These are phyloP conservation scores for Salix koriyanagi DNA, from an alignment of 345 rosid genomes.

Conservation along the genomic window DNA sequence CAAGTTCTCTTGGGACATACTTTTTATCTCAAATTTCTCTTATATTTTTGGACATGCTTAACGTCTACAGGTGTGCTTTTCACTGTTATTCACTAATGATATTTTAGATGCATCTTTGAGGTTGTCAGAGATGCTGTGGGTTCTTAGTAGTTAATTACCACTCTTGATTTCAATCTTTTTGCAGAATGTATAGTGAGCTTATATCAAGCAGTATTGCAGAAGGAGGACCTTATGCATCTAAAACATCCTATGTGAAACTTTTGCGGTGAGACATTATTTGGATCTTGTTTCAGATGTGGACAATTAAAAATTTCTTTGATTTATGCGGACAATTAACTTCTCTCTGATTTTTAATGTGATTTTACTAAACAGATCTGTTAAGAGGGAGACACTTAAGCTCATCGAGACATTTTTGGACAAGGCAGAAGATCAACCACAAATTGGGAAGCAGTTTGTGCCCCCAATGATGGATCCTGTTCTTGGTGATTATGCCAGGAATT, in stretches of 20 bases:
- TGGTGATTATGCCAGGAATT: conserved; percentile 93
- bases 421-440: conserved; percentile 97
- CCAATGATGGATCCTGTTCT: conserved; percentile 99
- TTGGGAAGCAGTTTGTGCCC: conserved; percentile 97
- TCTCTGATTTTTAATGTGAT: conserved; percentile 6
- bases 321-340: background rate
- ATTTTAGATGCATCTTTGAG: background rate
- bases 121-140: background rate
- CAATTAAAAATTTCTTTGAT: background rate
- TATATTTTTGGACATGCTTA: conserved; percentile 97
- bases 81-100: background rate
- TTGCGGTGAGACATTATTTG: conserved; percentile 49
- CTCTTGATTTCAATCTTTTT: conserved; percentile 8
- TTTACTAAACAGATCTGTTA: conserved; percentile 69
- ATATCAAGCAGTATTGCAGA: conserved; percentile 85
- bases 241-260: conserved; percentile 86
- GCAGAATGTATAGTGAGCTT: conserved; percentile 99
- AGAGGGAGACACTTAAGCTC: conserved; percentile 95
- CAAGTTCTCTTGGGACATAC: conserved; percentile 84
- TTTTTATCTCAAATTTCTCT: conserved; percentile 81
- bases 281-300: conserved; percentile 5
- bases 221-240: conserved; percentile 91
- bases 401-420: conserved; percentile 98
- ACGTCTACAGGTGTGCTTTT: conserved; percentile 76
- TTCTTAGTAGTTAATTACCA: background rate